These are phyloP conservation scores for Lonicera japonica DNA, from an alignment of 129 eudicot genomes.

Conservation along the genomic window DNA sequence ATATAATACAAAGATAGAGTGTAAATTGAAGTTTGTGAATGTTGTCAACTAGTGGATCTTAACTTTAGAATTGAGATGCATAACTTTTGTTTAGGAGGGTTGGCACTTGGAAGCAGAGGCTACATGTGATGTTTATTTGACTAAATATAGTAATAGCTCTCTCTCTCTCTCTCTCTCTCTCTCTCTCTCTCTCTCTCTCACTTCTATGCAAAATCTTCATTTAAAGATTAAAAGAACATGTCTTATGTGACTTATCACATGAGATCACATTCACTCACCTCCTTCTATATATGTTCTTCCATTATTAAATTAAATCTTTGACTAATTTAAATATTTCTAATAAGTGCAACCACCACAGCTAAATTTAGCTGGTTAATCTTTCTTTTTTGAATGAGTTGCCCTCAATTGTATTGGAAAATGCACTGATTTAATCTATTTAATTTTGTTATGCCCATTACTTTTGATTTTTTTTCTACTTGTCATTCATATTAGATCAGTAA, in stretches of 20 bases:
- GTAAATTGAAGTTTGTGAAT: too few species aligned
- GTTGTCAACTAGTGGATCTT: too few species aligned
- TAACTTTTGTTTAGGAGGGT: slow-evolving; percentile 13
- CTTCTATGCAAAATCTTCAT: slow-evolving; percentile 12
- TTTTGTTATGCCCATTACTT: too few species aligned
- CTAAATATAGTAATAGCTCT: neutral
- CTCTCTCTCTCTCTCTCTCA: too few species aligned
- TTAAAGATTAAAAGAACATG: slow-evolving; percentile 36
- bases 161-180: too few species aligned
- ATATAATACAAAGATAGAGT: too few species aligned
- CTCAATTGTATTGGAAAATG: too few species aligned
- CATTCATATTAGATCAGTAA: too few species aligned
- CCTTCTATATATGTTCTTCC: slow-evolving; percentile 9
- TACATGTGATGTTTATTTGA: slow-evolving; percentile 54
- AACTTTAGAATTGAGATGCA: neutral
- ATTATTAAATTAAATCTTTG: slow-evolving; percentile 7
- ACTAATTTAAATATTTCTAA: neutral
- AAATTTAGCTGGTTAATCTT: slow-evolving; percentile 28
- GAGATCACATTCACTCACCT: slow-evolving; percentile 31
- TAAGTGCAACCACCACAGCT: slow-evolving; percentile 25
- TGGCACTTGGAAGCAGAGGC: slow-evolving; percentile 35
- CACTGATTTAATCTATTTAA: too few species aligned
- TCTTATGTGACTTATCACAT: slow-evolving; percentile 67
- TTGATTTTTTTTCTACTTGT: too few species aligned
- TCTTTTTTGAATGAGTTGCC: neutral